Evolutionary conservation across 208 protist genomes (phyloP).

Genomic region (Wallacemonas collosoma): DNA sequence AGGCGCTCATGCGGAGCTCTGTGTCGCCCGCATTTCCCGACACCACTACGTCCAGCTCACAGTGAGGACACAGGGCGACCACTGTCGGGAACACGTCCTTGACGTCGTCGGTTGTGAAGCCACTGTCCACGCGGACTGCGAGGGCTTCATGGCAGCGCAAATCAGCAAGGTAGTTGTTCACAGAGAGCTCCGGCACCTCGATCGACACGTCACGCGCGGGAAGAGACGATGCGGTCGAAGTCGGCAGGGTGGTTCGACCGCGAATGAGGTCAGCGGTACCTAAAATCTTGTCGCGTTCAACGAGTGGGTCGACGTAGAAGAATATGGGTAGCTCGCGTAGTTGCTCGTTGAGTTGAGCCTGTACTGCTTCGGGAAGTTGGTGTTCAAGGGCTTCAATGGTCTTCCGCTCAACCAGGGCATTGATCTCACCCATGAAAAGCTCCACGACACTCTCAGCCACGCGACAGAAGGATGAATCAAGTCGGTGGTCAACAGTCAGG

Average conservation of each 20-base stretch:
- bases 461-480: conserved; percentile 42
- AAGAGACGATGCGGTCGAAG: neutral
- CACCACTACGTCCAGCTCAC: conserved; percentile 34
- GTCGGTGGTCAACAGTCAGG: conserved; percentile 45
- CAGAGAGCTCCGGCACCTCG: conserved; percentile 19
- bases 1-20: neutral
- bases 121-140: conserved; percentile 16
- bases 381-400: conserved; percentile 41
- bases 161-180: conserved; percentile 51
- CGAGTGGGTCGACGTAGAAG: conserved; percentile 12
- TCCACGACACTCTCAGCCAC: conserved; percentile 45
- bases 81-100: conserved; percentile 48
- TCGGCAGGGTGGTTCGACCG: neutral
- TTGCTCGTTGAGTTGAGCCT: conserved; percentile 16
- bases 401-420: conserved; percentile 39
- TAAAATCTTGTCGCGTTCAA: conserved; percentile 1
- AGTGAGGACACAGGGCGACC: conserved; percentile 59
- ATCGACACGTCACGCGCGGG: conserved; percentile 29
- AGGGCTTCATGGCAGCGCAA: conserved; percentile 5
- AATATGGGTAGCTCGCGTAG: conserved; percentile 1
- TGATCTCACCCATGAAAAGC: conserved; percentile 58
- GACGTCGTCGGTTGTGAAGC: conserved; percentile 57
- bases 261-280: conserved; percentile 8
- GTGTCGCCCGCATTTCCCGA: conserved; percentile 4
- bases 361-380: neutral